A percentile compares a stretch with the other conserved stretches of the same genome.
Evolutionary conservation across 2,329 filamentous ascomycete genomes (phyloP).

Genomic region (Phaeophleospora eucalypticola): DNA sequence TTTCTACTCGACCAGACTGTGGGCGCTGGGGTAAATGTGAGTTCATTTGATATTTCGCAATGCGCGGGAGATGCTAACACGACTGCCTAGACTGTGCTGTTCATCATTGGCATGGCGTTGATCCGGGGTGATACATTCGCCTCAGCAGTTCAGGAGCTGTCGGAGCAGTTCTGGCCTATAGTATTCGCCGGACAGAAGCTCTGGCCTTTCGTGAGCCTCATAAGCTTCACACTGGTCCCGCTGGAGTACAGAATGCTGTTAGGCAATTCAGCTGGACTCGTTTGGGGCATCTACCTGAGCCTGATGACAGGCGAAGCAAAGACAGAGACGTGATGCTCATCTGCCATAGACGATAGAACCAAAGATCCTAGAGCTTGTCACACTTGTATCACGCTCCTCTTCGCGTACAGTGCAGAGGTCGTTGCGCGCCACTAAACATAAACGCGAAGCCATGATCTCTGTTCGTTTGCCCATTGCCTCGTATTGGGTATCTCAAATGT

Average conservation of each 20-base stretch:
- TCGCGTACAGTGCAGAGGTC: too few relatives aligned
- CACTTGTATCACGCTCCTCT: too few relatives aligned
- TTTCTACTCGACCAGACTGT: slow-evolving; percentile 65
- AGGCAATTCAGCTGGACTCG: slow-evolving; percentile 66
- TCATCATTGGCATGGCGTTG: slow-evolving; percentile 57
- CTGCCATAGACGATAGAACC: background rate
- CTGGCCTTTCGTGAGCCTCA: slow-evolving; percentile 65
- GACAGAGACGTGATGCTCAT: background rate
- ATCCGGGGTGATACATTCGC: slow-evolving; percentile 39
- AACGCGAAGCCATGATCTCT: background rate
- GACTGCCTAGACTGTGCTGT: slow-evolving; percentile 50
- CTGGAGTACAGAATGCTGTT: slow-evolving; percentile 67
- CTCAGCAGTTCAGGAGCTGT: slow-evolving; percentile 17
- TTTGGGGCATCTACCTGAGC: slow-evolving; percentile 73
- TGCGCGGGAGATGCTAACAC: background rate
- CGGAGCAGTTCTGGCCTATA: slow-evolving; percentile 44
- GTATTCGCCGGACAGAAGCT: slow-evolving; percentile 67
- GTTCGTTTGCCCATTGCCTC: background rate
- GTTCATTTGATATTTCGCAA: background rate
- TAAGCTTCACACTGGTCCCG: slow-evolving; percentile 70
- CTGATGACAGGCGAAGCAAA: slow-evolving; percentile 42
- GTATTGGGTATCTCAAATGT: background rate
- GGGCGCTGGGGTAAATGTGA: slow-evolving; percentile 57
- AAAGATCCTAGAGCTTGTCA: too few relatives aligned
- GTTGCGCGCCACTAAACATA: too few relatives aligned